Evolutionary conservation across 2,329 filamentous ascomycete genomes (phyloP).

Genomic region (Hymenoscyphus scutula): DNA sequence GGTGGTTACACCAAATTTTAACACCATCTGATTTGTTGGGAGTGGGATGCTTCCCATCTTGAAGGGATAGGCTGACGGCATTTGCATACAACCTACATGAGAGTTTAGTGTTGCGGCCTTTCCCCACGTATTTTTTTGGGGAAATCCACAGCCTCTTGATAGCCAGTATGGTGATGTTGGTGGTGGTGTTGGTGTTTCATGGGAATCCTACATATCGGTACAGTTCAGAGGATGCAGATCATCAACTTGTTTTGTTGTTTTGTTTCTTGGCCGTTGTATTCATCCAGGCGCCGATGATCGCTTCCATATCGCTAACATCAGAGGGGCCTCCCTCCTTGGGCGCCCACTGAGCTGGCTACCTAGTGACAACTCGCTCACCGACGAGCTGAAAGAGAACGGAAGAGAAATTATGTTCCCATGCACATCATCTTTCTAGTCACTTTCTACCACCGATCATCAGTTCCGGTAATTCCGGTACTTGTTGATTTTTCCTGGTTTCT

Average conservation of each 20-base stretch:
- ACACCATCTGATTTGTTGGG: neutral
- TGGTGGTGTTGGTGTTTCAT: conserved; percentile 1
- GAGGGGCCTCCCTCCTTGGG: neutral
- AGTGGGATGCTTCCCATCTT: neutral
- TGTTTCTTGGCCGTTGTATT: neutral
- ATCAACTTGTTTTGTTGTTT: neutral
- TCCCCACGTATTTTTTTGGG: neutral
- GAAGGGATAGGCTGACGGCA: neutral
- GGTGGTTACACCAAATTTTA: too few species aligned
- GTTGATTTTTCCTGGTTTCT: neutral
- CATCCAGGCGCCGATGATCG: neutral
- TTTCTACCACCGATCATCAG: neutral
- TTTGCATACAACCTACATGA: neutral
- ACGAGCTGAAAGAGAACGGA: neutral
- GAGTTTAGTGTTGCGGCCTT: neutral
- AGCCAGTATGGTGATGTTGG: neutral
- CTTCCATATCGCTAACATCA: neutral
- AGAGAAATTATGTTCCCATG: neutral
- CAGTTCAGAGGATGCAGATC: neutral
- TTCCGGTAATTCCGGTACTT: neutral
- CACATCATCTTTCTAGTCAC: neutral
- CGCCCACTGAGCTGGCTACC: neutral
- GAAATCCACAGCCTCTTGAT: neutral
- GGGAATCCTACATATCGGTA: neutral
- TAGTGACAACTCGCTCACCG: neutral